Percentiles rank a stretch among this genome's conserved stretches.
Evolutionary conservation across 805 yeast species (phyloP).

Genomic region (Cyberlindnera sargentensis): DNA sequence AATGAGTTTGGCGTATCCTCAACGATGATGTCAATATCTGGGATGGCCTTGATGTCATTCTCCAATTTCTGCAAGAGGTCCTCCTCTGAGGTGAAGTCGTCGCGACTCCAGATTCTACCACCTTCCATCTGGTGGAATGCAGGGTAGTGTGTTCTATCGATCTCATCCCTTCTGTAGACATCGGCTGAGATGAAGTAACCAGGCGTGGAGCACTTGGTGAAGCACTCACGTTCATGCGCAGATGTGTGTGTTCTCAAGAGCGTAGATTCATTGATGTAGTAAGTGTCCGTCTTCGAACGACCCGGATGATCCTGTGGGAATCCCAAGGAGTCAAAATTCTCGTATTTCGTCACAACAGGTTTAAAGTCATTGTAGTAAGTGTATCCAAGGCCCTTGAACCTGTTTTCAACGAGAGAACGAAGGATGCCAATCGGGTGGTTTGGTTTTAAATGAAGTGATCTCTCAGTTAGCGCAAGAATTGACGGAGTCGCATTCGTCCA

Average conservation of each 20-base stretch:
- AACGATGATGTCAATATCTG: slow-evolving; percentile 63
- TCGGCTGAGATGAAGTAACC: slow-evolving; percentile 94
- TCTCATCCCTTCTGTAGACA: slow-evolving; percentile 92
- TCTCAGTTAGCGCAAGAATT: slow-evolving; percentile 58
- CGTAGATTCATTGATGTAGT: slow-evolving; percentile 69
- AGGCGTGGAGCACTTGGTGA: slow-evolving; percentile 55
- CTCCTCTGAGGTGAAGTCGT: slow-evolving; percentile 24
- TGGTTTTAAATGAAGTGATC: slow-evolving; percentile 66
- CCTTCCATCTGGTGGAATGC: slow-evolving; percentile 98
- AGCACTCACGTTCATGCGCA: slow-evolving; percentile 91
- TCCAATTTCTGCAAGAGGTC: slow-evolving; percentile 39
- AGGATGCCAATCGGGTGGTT: slow-evolving; percentile 89
- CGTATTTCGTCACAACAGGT: slow-evolving; percentile 75
- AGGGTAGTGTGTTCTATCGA: slow-evolving; percentile 94
- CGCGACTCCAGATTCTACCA: slow-evolving; percentile 74
- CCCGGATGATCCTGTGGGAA: slow-evolving; percentile 94
- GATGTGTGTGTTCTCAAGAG: slow-evolving; percentile 91
- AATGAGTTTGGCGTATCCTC: slow-evolving; percentile 63
- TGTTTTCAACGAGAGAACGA: slow-evolving; percentile 61
- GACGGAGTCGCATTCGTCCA: slow-evolving; percentile 83
- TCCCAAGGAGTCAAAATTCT: slow-evolving; percentile 89
- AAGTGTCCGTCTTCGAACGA: slow-evolving; percentile 85
- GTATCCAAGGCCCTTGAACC: slow-evolving; percentile 60
- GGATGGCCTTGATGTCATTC: slow-evolving; percentile 56
- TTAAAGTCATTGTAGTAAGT: slow-evolving; percentile 73